phyloP scores from a whole-genome alignment of 2,329 filamentous ascomycete genomes.

The Monilinia aucupariae region DNA sequence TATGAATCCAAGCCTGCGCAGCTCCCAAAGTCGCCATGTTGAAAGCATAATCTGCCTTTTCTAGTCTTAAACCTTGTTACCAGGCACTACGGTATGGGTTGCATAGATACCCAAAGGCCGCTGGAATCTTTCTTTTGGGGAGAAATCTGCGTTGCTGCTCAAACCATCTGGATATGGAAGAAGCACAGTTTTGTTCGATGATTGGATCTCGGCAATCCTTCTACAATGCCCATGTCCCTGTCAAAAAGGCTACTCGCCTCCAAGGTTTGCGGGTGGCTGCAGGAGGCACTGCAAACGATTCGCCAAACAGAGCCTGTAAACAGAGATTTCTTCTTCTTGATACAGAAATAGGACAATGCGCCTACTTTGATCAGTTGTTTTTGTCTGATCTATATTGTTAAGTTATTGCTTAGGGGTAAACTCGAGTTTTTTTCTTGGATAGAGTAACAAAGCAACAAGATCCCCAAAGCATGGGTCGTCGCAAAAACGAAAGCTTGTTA shows the following conservation, averaged over 20 bases:
- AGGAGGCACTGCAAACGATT: neutral
- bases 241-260: neutral
- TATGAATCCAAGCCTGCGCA: too few relatives aligned
- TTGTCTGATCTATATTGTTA: neutral
- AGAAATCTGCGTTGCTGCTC: neutral
- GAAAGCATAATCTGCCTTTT: too few relatives aligned
- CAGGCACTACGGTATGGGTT: too few relatives aligned
- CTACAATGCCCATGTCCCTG: neutral
- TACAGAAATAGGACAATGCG: neutral
- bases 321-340: neutral
- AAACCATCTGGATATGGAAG: neutral
- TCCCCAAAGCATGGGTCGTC: neutral
- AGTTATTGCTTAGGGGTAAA: neutral
- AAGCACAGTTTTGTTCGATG: neutral
- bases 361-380: neutral
- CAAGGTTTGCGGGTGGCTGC: neutral
- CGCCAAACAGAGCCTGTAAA: neutral
- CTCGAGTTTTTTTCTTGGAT: neutral
- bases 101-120: too few relatives aligned
- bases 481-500: neutral
- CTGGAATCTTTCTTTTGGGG: neutral
- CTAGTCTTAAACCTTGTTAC: too few relatives aligned
- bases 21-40: too few relatives aligned
- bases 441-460: neutral
- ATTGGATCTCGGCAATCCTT: neutral